Evolutionary conservation across 495 filamentous ascomycete species (phyloP).

Genomic region (Trichodelitschia bisporula): DNA sequence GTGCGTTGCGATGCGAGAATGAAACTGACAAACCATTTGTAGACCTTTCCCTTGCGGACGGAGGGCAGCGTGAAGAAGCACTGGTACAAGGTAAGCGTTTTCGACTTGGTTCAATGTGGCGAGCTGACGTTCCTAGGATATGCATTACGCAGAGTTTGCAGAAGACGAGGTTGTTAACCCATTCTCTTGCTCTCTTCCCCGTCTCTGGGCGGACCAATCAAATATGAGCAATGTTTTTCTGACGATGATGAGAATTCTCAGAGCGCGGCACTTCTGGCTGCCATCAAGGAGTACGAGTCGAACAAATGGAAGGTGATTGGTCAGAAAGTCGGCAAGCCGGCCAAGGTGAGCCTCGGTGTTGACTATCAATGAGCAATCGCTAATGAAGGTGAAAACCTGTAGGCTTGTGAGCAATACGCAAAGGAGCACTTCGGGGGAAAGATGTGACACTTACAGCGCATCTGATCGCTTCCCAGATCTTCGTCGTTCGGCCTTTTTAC

Average conservation of each 20-base stretch:
- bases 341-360: constrained; percentile 38
- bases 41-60: constrained; percentile 81
- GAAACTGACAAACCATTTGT: no score
- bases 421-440: constrained; percentile 73
- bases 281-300: constrained; percentile 95
- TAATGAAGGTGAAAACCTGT: constrained; percentile 13
- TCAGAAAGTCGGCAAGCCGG: constrained; percentile 87
- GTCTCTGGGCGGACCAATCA: no score
- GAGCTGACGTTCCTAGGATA: no score
- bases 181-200: no score
- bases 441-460: no score
- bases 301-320: constrained; percentile 98
- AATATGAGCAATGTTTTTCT: no score
- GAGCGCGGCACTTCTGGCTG: constrained; percentile 65
- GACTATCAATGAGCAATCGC: no score
- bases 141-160: constrained; percentile 98
- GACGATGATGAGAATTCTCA: constrained; percentile 21
- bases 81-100: constrained; percentile 96
- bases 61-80: constrained; percentile 99
- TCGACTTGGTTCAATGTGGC: no score
- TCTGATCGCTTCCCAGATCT: no score
- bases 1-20: no score
- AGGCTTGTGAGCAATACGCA: constrained; percentile 96
- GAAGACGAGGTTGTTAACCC: constrained; percentile 98
- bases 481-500: no score